A percentile compares a stretch with the other conserved stretches of the same genome.
Evolutionary conservation across 169 alveolate genomes (phyloP).

Genomic region (Eimeria acervulina): DNA sequence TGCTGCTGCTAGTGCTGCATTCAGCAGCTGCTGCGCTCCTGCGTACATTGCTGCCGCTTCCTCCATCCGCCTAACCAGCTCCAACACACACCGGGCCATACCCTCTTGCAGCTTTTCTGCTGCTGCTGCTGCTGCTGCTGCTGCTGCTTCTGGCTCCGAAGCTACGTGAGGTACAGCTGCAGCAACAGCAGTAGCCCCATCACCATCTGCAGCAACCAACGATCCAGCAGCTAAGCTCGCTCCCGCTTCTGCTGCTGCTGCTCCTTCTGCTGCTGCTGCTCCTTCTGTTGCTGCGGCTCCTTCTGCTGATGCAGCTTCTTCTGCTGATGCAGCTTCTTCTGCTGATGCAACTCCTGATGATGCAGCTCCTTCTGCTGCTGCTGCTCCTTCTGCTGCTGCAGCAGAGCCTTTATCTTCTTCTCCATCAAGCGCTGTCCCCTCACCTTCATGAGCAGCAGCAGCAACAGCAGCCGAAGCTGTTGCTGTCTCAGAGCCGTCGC

Average conservation of each 20-base stretch:
- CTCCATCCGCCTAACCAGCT: not conserved
- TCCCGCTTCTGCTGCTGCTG: slow-evolving; percentile 7
- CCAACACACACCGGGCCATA: not conserved
- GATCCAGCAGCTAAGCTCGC: no score
- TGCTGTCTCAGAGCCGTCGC: not conserved
- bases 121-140: slow-evolving; percentile 17
- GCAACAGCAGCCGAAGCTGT: not conserved
- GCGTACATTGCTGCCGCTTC: not conserved
- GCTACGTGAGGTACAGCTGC: not conserved
- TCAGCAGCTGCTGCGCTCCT: slow-evolving; percentile 14
- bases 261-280: no score
- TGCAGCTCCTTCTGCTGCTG: no score
- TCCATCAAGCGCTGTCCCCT: not conserved
- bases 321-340: no score
- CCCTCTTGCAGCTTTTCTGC: not conserved
- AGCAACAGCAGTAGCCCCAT: no score
- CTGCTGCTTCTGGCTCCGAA: not conserved
- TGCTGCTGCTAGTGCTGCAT: slow-evolving; percentile 9
- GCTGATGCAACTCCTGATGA: no score
- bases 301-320: no score
- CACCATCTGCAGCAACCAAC: not conserved
- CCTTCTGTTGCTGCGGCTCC: no score
- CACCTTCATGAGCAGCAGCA: not conserved
- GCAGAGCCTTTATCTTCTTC: no score
- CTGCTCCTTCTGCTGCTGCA: no score